Conservation (phyloP, 805 yeast species). For the Candida ipomoeae region DNA sequence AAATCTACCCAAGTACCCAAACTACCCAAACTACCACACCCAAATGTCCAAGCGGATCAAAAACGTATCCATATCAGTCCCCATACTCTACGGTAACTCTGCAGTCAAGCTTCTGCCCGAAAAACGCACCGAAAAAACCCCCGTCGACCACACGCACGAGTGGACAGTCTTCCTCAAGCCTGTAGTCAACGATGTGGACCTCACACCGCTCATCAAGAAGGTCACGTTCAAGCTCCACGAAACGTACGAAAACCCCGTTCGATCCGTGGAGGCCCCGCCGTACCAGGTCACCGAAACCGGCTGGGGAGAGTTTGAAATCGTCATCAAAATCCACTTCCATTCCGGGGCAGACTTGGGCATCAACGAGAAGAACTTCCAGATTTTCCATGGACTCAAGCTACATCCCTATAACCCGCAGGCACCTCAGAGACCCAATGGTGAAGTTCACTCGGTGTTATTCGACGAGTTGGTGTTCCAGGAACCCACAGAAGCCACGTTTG, state of each 20-base stretch:
- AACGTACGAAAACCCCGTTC: slow-evolving; percentile 81
- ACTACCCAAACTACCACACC: background rate
- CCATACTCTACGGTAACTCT: slow-evolving; percentile 76
- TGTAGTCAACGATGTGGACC: slow-evolving; percentile 59
- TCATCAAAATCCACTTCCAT: slow-evolving; percentile 79
- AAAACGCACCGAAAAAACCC: slow-evolving; percentile 52
- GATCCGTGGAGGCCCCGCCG: slow-evolving; percentile 86
- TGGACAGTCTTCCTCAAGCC: slow-evolving; percentile 96
- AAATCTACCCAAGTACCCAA: background rate
- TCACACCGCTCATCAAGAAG: slow-evolving; percentile 76
- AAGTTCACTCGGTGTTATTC: slow-evolving; percentile 48
- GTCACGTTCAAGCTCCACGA: slow-evolving; percentile 95
- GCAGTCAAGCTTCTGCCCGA: slow-evolving; percentile 59
- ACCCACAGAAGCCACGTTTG: slow-evolving; percentile 88
- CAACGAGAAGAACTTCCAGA: slow-evolving; percentile 77
- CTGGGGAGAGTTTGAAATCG: slow-evolving; percentile 98
- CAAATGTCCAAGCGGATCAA: slow-evolving; percentile 24
- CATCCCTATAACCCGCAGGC: slow-evolving; percentile 71
- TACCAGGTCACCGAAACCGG: slow-evolving; percentile 96
- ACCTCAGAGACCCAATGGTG: slow-evolving; percentile 39
- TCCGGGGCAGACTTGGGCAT: slow-evolving; percentile 60
- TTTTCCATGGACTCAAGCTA: slow-evolving; percentile 84
- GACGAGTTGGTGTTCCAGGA: slow-evolving; percentile 94
- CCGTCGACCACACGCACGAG: slow-evolving; percentile 86
- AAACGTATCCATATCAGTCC: slow-evolving; percentile 59